These are phyloP conservation scores for Immersiella caudata DNA, from an alignment of 495 filamentous ascomycete species.

Conservation along the genomic window DNA sequence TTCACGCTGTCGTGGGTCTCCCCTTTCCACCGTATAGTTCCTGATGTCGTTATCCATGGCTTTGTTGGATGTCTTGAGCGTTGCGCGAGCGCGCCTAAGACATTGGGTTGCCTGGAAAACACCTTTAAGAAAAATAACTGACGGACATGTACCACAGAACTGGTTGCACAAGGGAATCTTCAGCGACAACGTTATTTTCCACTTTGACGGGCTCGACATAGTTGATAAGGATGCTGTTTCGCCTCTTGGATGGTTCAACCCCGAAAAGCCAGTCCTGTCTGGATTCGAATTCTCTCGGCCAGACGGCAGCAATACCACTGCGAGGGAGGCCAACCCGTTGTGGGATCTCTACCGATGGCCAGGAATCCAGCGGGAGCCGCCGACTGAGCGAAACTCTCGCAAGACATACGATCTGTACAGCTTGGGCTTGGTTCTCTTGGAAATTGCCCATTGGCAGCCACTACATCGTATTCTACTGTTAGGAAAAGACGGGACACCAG, in stretches of 20 bases:
- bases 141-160: too few relatives aligned
- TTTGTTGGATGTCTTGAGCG: too few relatives aligned
- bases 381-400: constrained; percentile 37
- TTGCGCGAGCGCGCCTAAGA: too few relatives aligned
- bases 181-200: constrained; percentile 56
- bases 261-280: constrained; percentile 25
- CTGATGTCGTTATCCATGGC: too few relatives aligned
- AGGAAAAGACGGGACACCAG: constrained; percentile 9
- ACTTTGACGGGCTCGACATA: constrained; percentile 18
- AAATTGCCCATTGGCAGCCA: constrained; percentile 56
- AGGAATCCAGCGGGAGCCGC: constrained; percentile 31
- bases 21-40: too few relatives aligned
- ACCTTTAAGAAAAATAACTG: too few relatives aligned
- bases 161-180: constrained; percentile 63
- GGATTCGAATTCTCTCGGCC: constrained; percentile 39
- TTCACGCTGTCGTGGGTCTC: constrained; percentile 59
- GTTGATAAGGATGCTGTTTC: neutral
- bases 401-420: constrained; percentile 58
- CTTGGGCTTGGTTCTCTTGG: constrained; percentile 52
- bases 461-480: constrained; percentile 46
- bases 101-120: too few relatives aligned
- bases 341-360: constrained; percentile 43
- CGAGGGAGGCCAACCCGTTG: constrained; percentile 30
- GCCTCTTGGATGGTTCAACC: constrained; percentile 16
- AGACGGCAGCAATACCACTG: constrained; percentile 32